Evolutionary conservation across 495 filamentous ascomycete genomes (phyloP).

Genomic region (Xylaria cubensis): DNA sequence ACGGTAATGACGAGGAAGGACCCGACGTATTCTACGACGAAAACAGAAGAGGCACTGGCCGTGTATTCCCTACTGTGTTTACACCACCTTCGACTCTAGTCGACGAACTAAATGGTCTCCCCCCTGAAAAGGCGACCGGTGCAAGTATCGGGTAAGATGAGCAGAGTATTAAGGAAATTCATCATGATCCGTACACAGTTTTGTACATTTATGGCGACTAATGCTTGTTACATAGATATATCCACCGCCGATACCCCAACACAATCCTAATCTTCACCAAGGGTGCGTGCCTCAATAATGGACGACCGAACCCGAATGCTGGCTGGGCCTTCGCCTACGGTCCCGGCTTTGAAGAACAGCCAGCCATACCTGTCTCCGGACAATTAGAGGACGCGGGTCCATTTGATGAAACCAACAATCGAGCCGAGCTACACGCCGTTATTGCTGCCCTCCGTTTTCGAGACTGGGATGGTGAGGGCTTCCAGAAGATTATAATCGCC

Average conservation of each 20-base stretch:
- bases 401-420: constrained; percentile 48
- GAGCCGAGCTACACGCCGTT: constrained; percentile 51
- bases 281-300: constrained; percentile 49
- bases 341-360: background rate
- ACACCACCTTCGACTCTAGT: constrained; percentile 30
- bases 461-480: constrained; percentile 47
- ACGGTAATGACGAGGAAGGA: constrained; percentile 37
- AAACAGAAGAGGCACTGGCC: constrained; percentile 34
- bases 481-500: constrained; percentile 50
- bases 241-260: constrained; percentile 33
- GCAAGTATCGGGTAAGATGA: constrained; percentile 26
- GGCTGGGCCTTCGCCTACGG: constrained; percentile 48
- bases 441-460: constrained; percentile 47
- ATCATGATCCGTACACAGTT: background rate
- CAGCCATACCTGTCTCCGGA: constrained; percentile 24
- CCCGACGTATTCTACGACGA: background rate
- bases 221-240: constrained; percentile 34
- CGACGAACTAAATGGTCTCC: constrained; percentile 33
- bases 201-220: too few species aligned
- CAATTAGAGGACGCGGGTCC: constrained; percentile 46
- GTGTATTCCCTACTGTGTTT: constrained; percentile 40
- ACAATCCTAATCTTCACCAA: constrained; percentile 38
- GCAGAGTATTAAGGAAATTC: background rate
- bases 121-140: constrained; percentile 28
- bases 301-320: constrained; percentile 40